phyloP scores from a whole-genome alignment of 179 eudicot genomes.

The Vitellaria paradoxa region DNA sequence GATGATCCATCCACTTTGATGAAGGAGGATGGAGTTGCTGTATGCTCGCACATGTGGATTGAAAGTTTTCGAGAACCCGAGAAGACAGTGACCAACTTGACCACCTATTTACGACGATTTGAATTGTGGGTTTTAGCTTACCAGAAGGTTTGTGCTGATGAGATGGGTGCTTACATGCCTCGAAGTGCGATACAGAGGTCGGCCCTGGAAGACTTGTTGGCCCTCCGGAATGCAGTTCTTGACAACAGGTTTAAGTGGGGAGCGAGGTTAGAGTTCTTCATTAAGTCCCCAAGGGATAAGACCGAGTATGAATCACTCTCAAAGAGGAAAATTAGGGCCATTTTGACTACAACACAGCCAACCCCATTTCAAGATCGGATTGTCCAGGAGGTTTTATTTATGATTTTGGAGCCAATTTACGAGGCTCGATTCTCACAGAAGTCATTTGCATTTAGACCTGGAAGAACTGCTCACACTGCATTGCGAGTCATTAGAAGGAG shows the following conservation, averaged over 20 bases:
- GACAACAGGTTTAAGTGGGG: slow-evolving; percentile 93
- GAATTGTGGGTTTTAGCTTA: slow-evolving; percentile 93
- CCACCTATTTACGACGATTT: slow-evolving; percentile 58
- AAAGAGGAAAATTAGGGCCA: slow-evolving; percentile 77
- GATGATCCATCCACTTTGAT: slow-evolving; percentile 79
- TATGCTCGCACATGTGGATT: slow-evolving; percentile 75
- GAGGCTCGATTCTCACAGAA: slow-evolving; percentile 82
- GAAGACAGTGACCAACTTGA: slow-evolving; percentile 57
- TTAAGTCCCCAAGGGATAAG: slow-evolving; percentile 84
- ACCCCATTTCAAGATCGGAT: slow-evolving; percentile 80
- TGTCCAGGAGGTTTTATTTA: slow-evolving; percentile 89
- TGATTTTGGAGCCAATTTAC: slow-evolving; percentile 88
- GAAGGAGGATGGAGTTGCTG: slow-evolving; percentile 82
- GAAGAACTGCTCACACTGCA: slow-evolving; percentile 79
- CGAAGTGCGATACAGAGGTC: slow-evolving; percentile 64
- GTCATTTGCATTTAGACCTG: slow-evolving; percentile 93
- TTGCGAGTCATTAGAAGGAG: slow-evolving; percentile 80
- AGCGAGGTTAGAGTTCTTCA: slow-evolving; percentile 72
- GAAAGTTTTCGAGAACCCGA: slow-evolving; percentile 77
- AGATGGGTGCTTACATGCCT: slow-evolving; percentile 80
- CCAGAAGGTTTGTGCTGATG: slow-evolving; percentile 96
- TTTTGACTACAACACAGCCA: slow-evolving; percentile 81
- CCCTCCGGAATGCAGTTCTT: slow-evolving; percentile 82
- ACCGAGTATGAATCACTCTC: slow-evolving; percentile 74
- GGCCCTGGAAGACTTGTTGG: slow-evolving; percentile 71